Base-by-base conservation (phyloP, 1,284 basidiomycete species). In the Tetrapyrgos nigripes region DNA sequence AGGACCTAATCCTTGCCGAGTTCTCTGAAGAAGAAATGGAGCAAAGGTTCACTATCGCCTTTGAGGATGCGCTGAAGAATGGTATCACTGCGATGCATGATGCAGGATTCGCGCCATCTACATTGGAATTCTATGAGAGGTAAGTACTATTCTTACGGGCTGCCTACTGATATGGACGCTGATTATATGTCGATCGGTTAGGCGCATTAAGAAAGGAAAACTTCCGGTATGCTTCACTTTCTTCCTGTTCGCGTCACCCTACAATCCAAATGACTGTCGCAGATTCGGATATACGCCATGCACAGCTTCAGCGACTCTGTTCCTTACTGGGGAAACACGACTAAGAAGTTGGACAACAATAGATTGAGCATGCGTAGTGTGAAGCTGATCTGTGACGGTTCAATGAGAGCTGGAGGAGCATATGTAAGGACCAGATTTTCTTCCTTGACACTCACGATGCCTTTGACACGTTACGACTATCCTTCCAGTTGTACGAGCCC, bases 401-500 rank as follows among this genome's bases (percentile, higher is more conserved):
- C 54, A 21, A 56, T 56, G 54, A 46, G 54, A 2, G 49, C 54
- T 43, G 54, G 54, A 17, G 44, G 53, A n/a, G 31, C 35, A 21
- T 52, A 55, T 26, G 92, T 94, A 68, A 61, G 88, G 73, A n/a
- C 48, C 46, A 17, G 4, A 9, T 9, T 50, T 43, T 48, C 23
- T n/a, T 49, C 27, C 11, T 24, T 46, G 4, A 11, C n/a, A 31
- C 17, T 28, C 10, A 26, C 8, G n/a, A n/a, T n/a, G n/a, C 29
- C 24, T 43, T 31, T 44, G 24, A 48, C 11, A 46, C 6, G 45
- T 31, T n/a, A 21, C 23, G 17, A 17, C 46, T 14, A 33, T 10
- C 0, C 2, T 17, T 48, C n/a, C 29, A 59, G 58, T 44, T 60
- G 4, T 55, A 60, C 19, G 53, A 56, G 31, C 58, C 54, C 17